These are phyloP conservation scores for Monosporozyma unispora DNA, from an alignment of 805 yeast genomes.

Conservation along the genomic window DNA sequence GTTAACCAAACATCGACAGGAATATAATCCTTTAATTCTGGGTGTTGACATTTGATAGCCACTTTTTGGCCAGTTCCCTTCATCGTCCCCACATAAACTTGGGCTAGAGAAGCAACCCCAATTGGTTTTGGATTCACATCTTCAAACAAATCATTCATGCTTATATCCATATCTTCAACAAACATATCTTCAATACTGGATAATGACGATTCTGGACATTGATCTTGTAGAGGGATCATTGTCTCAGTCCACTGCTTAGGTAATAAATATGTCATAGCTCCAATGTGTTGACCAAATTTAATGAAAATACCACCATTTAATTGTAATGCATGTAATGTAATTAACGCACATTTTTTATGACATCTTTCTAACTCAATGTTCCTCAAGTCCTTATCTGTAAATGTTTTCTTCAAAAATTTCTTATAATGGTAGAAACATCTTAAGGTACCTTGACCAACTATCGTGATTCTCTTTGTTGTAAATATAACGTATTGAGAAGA, in stretches of 20 bases:
- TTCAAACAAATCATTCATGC: conserved; percentile 53
- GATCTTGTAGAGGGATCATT: conserved; percentile 86
- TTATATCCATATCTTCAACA: conserved; percentile 50
- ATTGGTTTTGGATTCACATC: conserved; percentile 67
- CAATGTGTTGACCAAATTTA: conserved; percentile 88
- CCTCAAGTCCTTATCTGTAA: conserved; percentile 38
- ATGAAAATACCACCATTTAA: conserved; percentile 88
- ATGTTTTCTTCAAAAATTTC: conserved; percentile 40
- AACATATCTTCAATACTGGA: conserved; percentile 66
- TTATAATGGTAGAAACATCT: conserved; percentile 69
- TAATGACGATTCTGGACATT: conserved; percentile 72
- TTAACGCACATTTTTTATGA: conserved; percentile 66
- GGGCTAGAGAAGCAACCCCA: conserved; percentile 95
- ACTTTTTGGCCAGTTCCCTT: conserved; percentile 56
- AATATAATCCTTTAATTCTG: conserved; percentile 74
- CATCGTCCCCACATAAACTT: conserved; percentile 75
- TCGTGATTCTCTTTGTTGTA: conserved; percentile 45
- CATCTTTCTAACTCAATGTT: conserved; percentile 49
- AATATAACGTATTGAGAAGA: conserved; percentile 16
- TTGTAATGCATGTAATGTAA: conserved; percentile 72
- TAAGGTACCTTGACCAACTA: conserved; percentile 59
- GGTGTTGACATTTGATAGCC: conserved; percentile 94
- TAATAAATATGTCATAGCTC: conserved; percentile 83
- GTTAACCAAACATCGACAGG: conserved; percentile 84
- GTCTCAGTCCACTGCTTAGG: conserved; percentile 94